Evolutionary conservation across 73 alveolate genomes (phyloP).

Genomic region (Paraurostyla sp.): DNA sequence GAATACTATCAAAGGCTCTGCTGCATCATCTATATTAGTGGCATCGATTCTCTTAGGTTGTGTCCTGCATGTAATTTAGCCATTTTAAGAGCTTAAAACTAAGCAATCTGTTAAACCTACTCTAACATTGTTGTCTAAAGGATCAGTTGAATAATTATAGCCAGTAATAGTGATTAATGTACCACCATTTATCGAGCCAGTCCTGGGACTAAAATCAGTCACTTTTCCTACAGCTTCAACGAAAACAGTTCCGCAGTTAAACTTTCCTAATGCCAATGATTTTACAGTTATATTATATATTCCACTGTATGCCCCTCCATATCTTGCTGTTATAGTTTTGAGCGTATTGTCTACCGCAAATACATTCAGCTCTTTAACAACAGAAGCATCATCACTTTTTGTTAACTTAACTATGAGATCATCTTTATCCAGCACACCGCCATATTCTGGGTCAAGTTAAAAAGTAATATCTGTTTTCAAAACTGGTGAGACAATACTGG

Average conservation of each 20-base stretch:
- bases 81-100: background rate
- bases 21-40: background rate
- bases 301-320: constrained; percentile 42
- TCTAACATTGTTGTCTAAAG: constrained; percentile 29
- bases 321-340: constrained; percentile 6
- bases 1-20: constrained; percentile 28
- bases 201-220: background rate
- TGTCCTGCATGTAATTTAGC: constrained; percentile 35
- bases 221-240: background rate
- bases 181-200: constrained; percentile 53
- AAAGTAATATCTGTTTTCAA: background rate
- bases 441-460: background rate
- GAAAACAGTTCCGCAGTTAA: background rate
- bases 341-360: constrained; percentile 28
- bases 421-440: background rate
- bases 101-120: constrained; percentile 26
- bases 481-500: constrained; percentile 40
- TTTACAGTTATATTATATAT: background rate
- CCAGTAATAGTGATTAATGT: constrained; percentile 45
- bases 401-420: constrained; percentile 6
- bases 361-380: background rate
- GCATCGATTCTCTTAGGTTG: background rate
- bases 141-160: background rate
- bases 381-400: too few relatives aligned
- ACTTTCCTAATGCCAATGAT: background rate